Base-by-base conservation (phyloP, 129 eudicot genomes). In the Erigeron canadensis region DNA sequence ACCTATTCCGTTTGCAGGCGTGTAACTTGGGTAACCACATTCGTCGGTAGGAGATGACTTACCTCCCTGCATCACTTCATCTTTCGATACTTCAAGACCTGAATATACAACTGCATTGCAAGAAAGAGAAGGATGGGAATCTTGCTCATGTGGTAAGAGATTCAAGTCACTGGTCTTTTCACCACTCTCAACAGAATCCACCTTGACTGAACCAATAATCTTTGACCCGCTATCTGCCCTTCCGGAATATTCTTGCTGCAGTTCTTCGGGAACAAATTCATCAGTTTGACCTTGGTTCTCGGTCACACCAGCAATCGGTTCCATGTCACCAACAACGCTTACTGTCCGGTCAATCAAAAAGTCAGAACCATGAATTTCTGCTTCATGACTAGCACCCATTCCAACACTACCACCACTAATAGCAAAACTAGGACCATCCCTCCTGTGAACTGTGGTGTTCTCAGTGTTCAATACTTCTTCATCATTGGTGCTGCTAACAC, bases 301-400 rank as follows among this genome's bases (percentile, higher is more conserved):
- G 22, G 85, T 86, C 65, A 93, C 81, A 75, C 87, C 96, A 72
- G 90, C 84, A 50, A 84, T 57, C 19, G 83, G 92, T 77, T 93
- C 96, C 67, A 84, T 86, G 71, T 93, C 98, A 81, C 96, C 95
- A 61, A 78, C 91, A 50, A 82, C 84, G 75, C 98, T 93, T 62
- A 84, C 92, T 10, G 87, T 76, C 70, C 98, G 78, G 45, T 93
- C 85, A 45, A 81, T 78, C 72, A 84, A 85, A 68, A 72, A 82
- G 71, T 87, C 95, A 47, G 81, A 73, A 13, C 98, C 98, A 41
- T 93, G 98, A 28, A 93, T 87, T 81, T 93, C 98, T 69, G 95
- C 98, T 84, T 93, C 98, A 82, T 93, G 96, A 77, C 98, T 89
- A 37, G 87, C 96, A 75, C 96, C 95, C 92, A 87, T 89, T 53